phyloP scores from a whole-genome alignment of 2,329 filamentous ascomycete genomes.

The Paecilomyces variotii region DNA sequence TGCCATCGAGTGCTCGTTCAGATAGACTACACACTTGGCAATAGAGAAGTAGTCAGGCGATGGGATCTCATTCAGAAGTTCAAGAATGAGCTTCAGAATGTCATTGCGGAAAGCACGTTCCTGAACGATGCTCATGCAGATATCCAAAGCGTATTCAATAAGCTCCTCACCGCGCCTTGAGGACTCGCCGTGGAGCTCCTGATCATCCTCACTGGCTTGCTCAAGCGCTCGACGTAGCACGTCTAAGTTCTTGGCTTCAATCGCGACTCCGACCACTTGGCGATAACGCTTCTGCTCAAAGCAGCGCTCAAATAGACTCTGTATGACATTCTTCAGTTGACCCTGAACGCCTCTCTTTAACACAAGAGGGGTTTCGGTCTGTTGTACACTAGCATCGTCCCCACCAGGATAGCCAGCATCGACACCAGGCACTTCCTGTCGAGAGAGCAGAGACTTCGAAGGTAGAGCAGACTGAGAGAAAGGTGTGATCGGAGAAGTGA shows the following conservation, averaged over 20 bases:
- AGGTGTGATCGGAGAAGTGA: constrained; percentile 83
- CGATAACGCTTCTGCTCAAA: constrained; percentile 79
- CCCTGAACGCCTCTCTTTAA: constrained; percentile 67
- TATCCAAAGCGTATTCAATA: constrained; percentile 91
- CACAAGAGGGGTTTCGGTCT: constrained; percentile 54
- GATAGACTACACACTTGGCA: constrained; percentile 92
- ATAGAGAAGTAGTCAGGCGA: constrained; percentile 97
- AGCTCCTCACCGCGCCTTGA: constrained; percentile 70
- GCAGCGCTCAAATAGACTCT: constrained; percentile 85
- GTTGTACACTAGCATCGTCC: constrained; percentile 47
- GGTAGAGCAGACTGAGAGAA: constrained; percentile 91
- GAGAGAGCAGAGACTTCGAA: constrained; percentile 89
- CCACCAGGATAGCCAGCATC: constrained; percentile 49
- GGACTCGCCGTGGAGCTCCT: constrained; percentile 52
- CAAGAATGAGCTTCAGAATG: constrained; percentile 86
- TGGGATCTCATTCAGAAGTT: constrained; percentile 86
- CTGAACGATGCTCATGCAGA: constrained; percentile 97
- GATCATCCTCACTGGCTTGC: constrained; percentile 79
- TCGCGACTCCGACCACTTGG: constrained; percentile 92
- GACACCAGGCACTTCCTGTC: constrained; percentile 57
- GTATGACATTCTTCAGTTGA: constrained; percentile 74
- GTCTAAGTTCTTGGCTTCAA: constrained; percentile 87
- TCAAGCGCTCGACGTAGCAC: constrained; percentile 81
- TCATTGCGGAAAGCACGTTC: constrained; percentile 76
- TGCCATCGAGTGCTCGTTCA: constrained; percentile 85